Evolutionary conservation across 352 stramenopile genomes (phyloP).

Genomic region (Phytophthora pistaciae): DNA sequence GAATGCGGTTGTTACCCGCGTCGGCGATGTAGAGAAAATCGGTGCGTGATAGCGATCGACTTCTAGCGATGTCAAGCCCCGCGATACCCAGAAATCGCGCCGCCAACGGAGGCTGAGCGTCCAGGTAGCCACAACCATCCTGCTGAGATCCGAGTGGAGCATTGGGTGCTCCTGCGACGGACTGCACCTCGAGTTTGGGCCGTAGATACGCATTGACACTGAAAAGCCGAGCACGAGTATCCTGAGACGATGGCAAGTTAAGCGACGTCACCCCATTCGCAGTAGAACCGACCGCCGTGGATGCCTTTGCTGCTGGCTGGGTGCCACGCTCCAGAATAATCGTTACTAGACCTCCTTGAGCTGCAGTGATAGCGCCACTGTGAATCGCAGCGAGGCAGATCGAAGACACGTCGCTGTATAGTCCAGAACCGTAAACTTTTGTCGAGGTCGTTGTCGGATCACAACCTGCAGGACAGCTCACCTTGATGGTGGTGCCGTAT

Average conservation of each 20-base stretch:
- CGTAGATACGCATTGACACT: conserved; percentile 55
- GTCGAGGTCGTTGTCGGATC: background rate
- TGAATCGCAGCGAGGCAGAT: conserved; percentile 94
- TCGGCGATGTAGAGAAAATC: conserved; percentile 92
- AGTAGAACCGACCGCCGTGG: conserved; percentile 40
- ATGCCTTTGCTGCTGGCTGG: conserved; percentile 11
- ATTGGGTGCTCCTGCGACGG: conserved; percentile 90
- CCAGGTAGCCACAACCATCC: conserved; percentile 86
- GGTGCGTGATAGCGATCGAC: conserved; percentile 52
- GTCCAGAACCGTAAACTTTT: conserved; percentile 65
- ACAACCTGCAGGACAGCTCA: conserved; percentile 82
- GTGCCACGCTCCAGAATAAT: conserved; percentile 71
- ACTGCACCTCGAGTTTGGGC: conserved; percentile 87
- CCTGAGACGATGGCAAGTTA: conserved; percentile 38
- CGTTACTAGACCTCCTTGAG: conserved; percentile 68
- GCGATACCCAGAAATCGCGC: conserved; percentile 70
- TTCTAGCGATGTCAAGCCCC: conserved; percentile 33
- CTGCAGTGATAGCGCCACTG: conserved; percentile 68
- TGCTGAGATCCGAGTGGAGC: conserved; percentile 82
- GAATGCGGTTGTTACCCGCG: conserved; percentile 94
- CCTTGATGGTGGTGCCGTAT: conserved; percentile 89
- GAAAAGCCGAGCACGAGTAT: conserved; percentile 65
- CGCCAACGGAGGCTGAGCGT: conserved; percentile 87
- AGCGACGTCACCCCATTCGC: conserved; percentile 71
- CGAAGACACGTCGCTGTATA: conserved; percentile 92